Evolutionary conservation across 306 rosid species (phyloP).

Genomic region (Prunus armeniaca): DNA sequence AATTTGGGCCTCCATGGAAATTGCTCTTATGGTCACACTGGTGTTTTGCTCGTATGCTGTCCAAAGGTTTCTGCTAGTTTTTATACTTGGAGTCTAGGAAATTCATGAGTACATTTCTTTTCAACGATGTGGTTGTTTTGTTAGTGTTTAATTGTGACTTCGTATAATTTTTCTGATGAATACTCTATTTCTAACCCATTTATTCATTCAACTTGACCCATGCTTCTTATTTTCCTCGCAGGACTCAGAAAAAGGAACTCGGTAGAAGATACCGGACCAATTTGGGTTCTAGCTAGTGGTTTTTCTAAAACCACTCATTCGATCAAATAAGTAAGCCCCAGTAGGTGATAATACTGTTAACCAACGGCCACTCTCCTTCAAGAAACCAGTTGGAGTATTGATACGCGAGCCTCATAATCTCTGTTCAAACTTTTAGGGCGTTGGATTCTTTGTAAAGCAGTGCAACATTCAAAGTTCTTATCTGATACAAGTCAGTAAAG

Average conservation of each 20-base stretch:
- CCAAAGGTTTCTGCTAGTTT: neutral
- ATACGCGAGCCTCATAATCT: neutral
- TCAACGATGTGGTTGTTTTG: neutral
- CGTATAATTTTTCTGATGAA: neutral
- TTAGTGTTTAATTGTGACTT: neutral
- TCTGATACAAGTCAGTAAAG: neutral
- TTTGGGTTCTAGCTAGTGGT: neutral
- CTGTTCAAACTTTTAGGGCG: neutral
- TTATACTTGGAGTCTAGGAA: neutral
- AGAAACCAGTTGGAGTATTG: too few relatives aligned
- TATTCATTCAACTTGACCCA: slow-evolving; percentile 6
- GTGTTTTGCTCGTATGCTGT: neutral
- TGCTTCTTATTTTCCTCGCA: slow-evolving; percentile 16
- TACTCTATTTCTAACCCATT: neutral
- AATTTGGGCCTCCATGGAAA: neutral
- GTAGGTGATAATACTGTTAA: too few relatives aligned
- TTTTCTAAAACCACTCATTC: neutral
- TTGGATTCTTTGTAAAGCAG: neutral
- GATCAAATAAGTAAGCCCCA: too few relatives aligned
- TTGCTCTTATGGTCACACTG: neutral
- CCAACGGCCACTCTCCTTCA: too few relatives aligned
- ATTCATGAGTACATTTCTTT: neutral
- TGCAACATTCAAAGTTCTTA: neutral
- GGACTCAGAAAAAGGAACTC: slow-evolving; percentile 12
- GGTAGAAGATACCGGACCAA: neutral